phyloP scores from a whole-genome alignment of 1,284 basidiomycete genomes.

The Ceratobasidium sp. region DNA sequence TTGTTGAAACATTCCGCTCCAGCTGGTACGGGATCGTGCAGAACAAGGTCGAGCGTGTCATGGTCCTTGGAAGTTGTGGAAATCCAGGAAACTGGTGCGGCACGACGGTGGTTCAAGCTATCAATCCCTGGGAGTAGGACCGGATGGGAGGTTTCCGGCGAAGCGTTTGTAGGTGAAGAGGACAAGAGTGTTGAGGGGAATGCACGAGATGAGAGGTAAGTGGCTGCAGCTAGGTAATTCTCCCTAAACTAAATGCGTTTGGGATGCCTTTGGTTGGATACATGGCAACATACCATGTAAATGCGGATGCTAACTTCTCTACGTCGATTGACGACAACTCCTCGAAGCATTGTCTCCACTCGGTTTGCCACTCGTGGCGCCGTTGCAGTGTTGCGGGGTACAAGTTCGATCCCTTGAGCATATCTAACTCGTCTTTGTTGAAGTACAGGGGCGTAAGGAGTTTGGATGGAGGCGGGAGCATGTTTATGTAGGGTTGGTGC shows the following conservation, averaged over 20 bases:
- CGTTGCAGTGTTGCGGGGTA: slow-evolving; percentile 79
- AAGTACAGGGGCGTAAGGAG: slow-evolving; percentile 86
- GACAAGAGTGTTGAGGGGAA: slow-evolving; percentile 87
- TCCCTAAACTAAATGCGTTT: slow-evolving; percentile 66
- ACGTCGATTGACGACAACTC: slow-evolving; percentile 59
- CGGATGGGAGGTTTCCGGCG: slow-evolving; percentile 68
- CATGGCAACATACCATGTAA: slow-evolving; percentile 70
- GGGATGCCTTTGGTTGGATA: not conserved
- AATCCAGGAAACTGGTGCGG: slow-evolving; percentile 82
- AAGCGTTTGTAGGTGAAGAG: slow-evolving; percentile 65
- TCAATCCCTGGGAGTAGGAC: slow-evolving; percentile 89
- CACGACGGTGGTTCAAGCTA: slow-evolving; percentile 83
- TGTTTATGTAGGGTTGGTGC: slow-evolving; percentile 75
- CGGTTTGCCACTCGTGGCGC: slow-evolving; percentile 67
- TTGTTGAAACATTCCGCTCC: slow-evolving; percentile 87
- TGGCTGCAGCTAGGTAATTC: slow-evolving; percentile 75
- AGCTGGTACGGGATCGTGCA: slow-evolving; percentile 61
- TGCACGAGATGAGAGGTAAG: slow-evolving; percentile 86
- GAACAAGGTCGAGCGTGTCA: slow-evolving; percentile 57
- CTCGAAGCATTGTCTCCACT: slow-evolving; percentile 68
- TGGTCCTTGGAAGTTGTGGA: slow-evolving; percentile 61
- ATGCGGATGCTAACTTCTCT: slow-evolving; percentile 64
- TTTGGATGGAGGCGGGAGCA: slow-evolving; percentile 69
- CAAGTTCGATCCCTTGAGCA: slow-evolving; percentile 82
- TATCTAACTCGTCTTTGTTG: slow-evolving; percentile 68